A percentile compares a stretch with the other conserved stretches of the same genome.
Conservation (phyloP, 2,329 filamentous ascomycete species). For the Gaeumannomyces sp. region DNA sequence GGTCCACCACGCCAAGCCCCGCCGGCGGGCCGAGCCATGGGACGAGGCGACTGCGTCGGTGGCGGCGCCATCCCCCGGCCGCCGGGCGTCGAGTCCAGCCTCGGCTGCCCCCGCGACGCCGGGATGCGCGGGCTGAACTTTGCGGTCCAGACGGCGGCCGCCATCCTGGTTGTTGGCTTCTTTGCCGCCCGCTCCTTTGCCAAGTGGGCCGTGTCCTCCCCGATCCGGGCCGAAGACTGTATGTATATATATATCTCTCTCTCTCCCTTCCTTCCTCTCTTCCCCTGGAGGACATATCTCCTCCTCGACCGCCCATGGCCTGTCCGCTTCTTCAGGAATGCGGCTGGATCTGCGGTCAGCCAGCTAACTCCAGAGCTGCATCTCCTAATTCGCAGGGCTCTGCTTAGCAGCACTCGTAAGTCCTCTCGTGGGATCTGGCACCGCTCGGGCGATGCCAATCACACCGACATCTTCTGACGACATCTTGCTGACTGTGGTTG, state of each 20-base stretch:
- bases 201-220: not conserved
- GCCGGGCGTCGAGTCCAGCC: not conserved
- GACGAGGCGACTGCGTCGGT: too few relatives aligned
- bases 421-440: not conserved
- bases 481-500: not conserved
- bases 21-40: too few relatives aligned
- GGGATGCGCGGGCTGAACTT: not conserved
- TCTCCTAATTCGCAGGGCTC: not conserved
- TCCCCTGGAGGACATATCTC: not conserved
- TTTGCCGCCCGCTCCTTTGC: not conserved
- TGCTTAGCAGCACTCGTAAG: not conserved
- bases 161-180: not conserved
- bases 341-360: not conserved
- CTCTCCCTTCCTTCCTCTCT: not conserved
- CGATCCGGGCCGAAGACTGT: not conserved
- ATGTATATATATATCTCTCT: not conserved
- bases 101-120: not conserved
- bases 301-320: too few relatives aligned
- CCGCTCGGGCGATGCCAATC: too few relatives aligned
- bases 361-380: not conserved
- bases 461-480: too few relatives aligned
- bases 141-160: too few relatives aligned
- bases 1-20: too few relatives aligned
- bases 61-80: conserved; percentile 1
- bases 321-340: not conserved